Evolutionary conservation across 2,329 filamentous ascomycete genomes (phyloP), one percentile per base, ranked within the genome.

Genomic region (Sphaerulina musiva): DNA sequence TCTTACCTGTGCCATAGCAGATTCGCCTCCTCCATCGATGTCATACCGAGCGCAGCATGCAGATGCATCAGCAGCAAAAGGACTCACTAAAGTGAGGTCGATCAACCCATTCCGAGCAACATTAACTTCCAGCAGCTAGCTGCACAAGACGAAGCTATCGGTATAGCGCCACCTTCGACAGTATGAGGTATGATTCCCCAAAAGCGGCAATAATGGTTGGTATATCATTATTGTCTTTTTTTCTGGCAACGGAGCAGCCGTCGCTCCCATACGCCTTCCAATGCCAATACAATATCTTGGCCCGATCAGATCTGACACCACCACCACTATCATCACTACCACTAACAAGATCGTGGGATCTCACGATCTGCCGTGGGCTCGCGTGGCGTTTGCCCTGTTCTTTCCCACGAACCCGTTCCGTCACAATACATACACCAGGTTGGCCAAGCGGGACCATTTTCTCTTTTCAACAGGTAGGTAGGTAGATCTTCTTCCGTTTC

Each of bases 381-480:
- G 14, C 14, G 14, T 17, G 14, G 14, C 14, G 14, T 17, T 17
- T 17, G 14, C 14, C 14, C 14, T 17, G 14, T 17, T 17, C 14
- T 17, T 17, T 6, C 4, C 26, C 26, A 26, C 26, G 26, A 4
- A 26, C 26, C 26, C 26, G 26, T 26, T 1, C 14, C 14, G 26
- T 4, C 26, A 26, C 32, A 31, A 17, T 17, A 17, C 14, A 17
- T 1, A 17, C 14, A 17, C 14, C 14, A 17, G 7, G 34, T 45
- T 46, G 50, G 34, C 43, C 34, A 32, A 52, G 34, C 34, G 20
- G 34, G 29, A 36, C 36, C n/a, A n/a, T n/a, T 47, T 43, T 46
- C 50, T 48, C 31, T n/a, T n/a, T n/a, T n/a, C n/a, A n/a, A n/a
- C n/a, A n/a, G n/a, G n/a, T n/a, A n/a, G n/a, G n/a, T n/a, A 40